A percentile compares a stretch with the other conserved stretches of the same genome.
phyloP scores from a whole-genome alignment of 371 early-diverging fungal genomes.

The Rhizopus microsporus region DNA sequence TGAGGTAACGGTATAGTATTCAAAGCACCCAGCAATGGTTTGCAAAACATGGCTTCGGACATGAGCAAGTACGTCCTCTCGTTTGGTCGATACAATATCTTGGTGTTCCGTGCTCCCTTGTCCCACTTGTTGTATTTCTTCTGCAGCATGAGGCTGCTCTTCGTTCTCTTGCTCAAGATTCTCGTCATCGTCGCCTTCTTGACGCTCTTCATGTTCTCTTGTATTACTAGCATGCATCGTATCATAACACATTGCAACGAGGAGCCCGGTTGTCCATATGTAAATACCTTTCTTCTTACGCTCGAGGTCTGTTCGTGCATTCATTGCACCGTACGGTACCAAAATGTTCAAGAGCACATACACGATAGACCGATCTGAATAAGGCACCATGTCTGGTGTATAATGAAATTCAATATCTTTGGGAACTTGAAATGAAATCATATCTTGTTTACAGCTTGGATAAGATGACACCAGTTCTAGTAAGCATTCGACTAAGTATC shows the following conservation, averaged over 20 bases:
- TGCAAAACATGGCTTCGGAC: constrained; percentile 64
- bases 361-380: constrained; percentile 7
- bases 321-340: constrained; percentile 59
- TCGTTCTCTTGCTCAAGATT: constrained; percentile 1
- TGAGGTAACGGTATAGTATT: neutral
- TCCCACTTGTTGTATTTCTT: neutral
- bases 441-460: constrained; percentile 73
- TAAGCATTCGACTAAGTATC: constrained; percentile 83
- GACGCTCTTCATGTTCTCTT: neutral
- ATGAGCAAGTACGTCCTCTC: constrained; percentile 38
- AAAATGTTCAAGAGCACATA: constrained; percentile 58
- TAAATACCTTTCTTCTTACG: constrained; percentile 66
- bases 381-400: neutral
- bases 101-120: neutral
- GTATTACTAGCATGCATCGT: constrained; percentile 12
- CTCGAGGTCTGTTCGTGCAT: constrained; percentile 46
- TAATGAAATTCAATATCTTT: neutral
- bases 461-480: constrained; percentile 85
- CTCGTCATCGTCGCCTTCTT: neutral
- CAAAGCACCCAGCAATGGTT: neutral
- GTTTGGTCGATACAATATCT: constrained; percentile 15
- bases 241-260: constrained; percentile 61
- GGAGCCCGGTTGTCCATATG: constrained; percentile 61
- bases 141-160: constrained; percentile 9
- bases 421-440: constrained; percentile 57